Evolutionary conservation across 305 asterid genomes (phyloP).

Genomic region (Fraxinus floribunda): DNA sequence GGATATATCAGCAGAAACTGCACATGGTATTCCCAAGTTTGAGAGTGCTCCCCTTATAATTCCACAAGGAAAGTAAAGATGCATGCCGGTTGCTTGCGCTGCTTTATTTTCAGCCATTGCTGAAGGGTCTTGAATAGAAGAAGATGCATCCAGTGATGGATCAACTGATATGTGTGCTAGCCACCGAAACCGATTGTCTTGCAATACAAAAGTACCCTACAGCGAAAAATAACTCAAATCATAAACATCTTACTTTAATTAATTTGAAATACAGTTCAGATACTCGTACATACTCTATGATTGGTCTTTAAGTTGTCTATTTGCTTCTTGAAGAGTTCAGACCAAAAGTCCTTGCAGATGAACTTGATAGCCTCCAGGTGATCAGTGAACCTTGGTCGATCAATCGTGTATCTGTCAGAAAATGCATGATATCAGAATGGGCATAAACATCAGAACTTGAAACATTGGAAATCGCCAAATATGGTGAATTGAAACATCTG

Average conservation of each 20-base stretch:
- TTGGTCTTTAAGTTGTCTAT: constrained; percentile 96
- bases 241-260: constrained; percentile 15
- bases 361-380: constrained; percentile 96
- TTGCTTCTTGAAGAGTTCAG: constrained; percentile 98
- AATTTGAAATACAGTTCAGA: constrained; percentile 2
- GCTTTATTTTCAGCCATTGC: constrained; percentile 87
- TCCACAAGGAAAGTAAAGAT: constrained; percentile 98
- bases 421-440: constrained; percentile 1
- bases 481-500: constrained; percentile 8
- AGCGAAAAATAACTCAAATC: constrained; percentile 20
- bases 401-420: constrained; percentile 80
- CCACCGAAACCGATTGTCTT: constrained; percentile 92
- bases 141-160: constrained; percentile 64
- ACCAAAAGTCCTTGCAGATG: constrained; percentile 99
- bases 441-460: not conserved
- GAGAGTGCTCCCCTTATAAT: constrained; percentile 97
- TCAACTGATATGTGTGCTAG: constrained; percentile 82
- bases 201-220: constrained; percentile 96
- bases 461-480: not conserved
- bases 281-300: constrained; percentile 68
- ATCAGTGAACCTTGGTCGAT: constrained; percentile 88
- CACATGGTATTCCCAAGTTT: constrained; percentile 96
- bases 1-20: constrained; percentile 97
- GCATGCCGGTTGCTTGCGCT: constrained; percentile 90
- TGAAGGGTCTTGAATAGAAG: constrained; percentile 87